Evolutionary conservation across 2,329 filamentous ascomycete species (phyloP).

Genomic region (Chaetomium sp.): DNA sequence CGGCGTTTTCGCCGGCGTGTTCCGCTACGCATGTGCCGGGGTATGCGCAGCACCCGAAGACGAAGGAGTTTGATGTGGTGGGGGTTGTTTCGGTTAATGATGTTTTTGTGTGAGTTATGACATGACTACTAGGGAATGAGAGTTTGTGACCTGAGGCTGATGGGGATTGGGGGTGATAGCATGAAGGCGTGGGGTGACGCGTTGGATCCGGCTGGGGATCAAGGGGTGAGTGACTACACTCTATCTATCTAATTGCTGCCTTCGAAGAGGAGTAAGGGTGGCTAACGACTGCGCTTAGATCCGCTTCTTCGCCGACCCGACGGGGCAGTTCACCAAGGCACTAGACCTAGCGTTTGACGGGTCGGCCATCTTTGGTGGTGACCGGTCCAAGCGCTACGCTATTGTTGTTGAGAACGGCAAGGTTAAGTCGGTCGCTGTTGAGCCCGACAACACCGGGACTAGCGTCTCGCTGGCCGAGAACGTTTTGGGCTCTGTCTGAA

Average conservation of each 20-base stretch:
- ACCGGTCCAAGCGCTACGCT: constrained; percentile 82
- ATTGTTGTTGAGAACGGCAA: constrained; percentile 78
- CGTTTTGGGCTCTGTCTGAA: constrained; percentile 32
- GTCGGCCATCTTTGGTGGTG: constrained; percentile 70
- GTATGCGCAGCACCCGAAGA: constrained; percentile 72
- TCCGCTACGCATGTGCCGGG: constrained; percentile 69
- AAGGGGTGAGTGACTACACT: constrained; percentile 74
- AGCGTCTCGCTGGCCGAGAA: constrained; percentile 45
- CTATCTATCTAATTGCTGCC: neutral
- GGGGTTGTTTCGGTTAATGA: constrained; percentile 94
- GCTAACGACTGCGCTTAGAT: constrained; percentile 46
- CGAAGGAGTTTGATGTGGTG: constrained; percentile 74
- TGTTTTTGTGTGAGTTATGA: constrained; percentile 70
- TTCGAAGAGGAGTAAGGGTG: neutral
- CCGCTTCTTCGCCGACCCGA: constrained; percentile 81
- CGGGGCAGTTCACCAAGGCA: constrained; percentile 71
- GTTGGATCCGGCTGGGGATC: constrained; percentile 67
- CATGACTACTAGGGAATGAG: neutral
- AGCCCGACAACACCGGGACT: constrained; percentile 82
- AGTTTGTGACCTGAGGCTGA: neutral
- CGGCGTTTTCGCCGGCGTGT: constrained; percentile 60
- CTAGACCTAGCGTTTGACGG: constrained; percentile 80
- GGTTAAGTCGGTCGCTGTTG: constrained; percentile 72
- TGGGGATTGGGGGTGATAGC: constrained; percentile 35
- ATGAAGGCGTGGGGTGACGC: constrained; percentile 84